Percentiles rank a stretch among this genome's conserved stretches.
Evolutionary conservation across 73 alveolate genomes (phyloP).

Genomic region (Urostyla sp.): DNA sequence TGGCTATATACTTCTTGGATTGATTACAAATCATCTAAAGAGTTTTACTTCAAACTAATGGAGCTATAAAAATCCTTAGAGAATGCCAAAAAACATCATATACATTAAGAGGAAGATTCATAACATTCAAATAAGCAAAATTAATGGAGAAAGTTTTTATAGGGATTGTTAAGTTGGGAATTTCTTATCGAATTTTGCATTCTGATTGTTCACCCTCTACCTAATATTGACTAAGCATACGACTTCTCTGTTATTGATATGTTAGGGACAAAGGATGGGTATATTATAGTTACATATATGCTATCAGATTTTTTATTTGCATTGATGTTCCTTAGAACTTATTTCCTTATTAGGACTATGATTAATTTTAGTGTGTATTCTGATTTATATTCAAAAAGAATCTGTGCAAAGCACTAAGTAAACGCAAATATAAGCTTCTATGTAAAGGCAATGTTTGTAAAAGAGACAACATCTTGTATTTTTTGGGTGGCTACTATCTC

Average conservation of each 20-base stretch:
- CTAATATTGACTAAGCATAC: slow-evolving; percentile 23
- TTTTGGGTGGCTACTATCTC: slow-evolving; percentile 5
- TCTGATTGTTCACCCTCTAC: slow-evolving; percentile 26
- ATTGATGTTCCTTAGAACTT: slow-evolving; percentile 44
- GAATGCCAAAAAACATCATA: no score
- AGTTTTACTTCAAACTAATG: background rate
- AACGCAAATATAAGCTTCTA: slow-evolving; percentile 23
- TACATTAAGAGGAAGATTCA: slow-evolving; percentile 4
- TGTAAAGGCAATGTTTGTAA: slow-evolving; percentile 22
- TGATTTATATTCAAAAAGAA: slow-evolving; percentile 32
- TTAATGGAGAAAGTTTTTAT: background rate
- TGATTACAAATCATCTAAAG: slow-evolving; percentile 34
- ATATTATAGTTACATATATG: slow-evolving; percentile 15
- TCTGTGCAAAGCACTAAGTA: slow-evolving; percentile 16
- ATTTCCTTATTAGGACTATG: slow-evolving; percentile 28
- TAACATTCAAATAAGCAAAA: background rate
- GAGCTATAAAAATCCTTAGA: slow-evolving; percentile 38
- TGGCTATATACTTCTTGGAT: slow-evolving; percentile 32
- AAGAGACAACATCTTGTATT: background rate
- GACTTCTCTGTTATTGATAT: slow-evolving; percentile 12
- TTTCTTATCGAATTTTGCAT: slow-evolving; percentile 4
- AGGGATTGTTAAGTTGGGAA: background rate
- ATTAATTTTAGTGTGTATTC: slow-evolving; percentile 22
- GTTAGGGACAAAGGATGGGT: background rate
- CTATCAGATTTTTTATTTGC: slow-evolving; percentile 52